Evolutionary conservation across 2,329 filamentous ascomycete genomes (phyloP).

Genomic region (Fusarium pseudocircinatum): DNA sequence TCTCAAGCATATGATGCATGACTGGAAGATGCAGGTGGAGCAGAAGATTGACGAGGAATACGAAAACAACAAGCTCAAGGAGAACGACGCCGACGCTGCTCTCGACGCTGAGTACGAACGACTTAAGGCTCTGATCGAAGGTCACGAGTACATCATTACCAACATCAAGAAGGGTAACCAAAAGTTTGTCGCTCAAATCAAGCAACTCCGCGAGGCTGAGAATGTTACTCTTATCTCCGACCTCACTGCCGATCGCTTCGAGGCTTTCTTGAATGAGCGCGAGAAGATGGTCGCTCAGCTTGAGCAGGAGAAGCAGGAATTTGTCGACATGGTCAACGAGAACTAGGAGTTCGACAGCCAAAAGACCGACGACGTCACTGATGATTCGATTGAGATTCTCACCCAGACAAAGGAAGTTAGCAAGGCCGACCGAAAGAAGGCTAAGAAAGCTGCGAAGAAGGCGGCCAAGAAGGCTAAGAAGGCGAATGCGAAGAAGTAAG

Average conservation of each 20-base stretch:
- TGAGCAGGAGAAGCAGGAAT: background rate
- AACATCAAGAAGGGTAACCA: background rate
- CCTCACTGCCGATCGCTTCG: background rate
- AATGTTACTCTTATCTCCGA: background rate
- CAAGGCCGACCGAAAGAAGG: background rate
- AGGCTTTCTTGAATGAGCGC: background rate
- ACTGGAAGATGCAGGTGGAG: background rate
- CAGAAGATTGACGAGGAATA: background rate
- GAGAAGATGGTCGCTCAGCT: background rate
- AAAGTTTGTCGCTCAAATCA: background rate
- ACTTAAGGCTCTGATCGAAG: background rate
- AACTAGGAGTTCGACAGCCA: background rate
- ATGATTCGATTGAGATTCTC: background rate
- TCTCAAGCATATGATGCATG: background rate
- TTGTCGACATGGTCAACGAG: background rate
- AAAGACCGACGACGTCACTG: background rate
- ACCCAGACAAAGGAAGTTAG: accelerated
- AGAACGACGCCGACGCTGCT: background rate
- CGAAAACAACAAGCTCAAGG: background rate
- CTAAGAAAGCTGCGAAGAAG: background rate
- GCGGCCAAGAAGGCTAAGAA: background rate
- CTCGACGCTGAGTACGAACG: background rate
- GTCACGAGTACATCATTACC: background rate
- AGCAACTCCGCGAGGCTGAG: accelerated
- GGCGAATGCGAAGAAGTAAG: background rate